Evolutionary conservation across 352 stramenopile genomes (phyloP).

Genomic region (Phytophthora niederhauseri): DNA sequence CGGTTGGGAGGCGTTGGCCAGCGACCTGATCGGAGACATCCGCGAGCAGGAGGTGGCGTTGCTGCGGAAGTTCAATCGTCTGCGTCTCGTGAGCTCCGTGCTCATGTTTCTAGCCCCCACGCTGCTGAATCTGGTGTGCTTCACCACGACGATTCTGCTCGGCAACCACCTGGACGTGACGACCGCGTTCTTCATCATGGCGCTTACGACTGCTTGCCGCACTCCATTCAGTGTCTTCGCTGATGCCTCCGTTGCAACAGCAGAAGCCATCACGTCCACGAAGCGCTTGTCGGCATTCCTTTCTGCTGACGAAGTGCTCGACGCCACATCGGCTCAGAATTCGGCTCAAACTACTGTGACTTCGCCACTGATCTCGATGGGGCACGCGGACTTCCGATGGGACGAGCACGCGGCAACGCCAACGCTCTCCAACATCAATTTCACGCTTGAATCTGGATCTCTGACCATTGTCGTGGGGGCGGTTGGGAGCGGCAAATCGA

Average conservation of each 20-base stretch:
- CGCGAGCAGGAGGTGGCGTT: slow-evolving; percentile 39
- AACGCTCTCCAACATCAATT: slow-evolving; percentile 40
- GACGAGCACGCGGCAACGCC: slow-evolving; percentile 10
- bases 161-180: slow-evolving; percentile 90
- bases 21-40: slow-evolving; percentile 31
- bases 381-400: slow-evolving; percentile 34
- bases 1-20: slow-evolving; percentile 54
- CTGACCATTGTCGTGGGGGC: slow-evolving; percentile 51
- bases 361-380: slow-evolving; percentile 18
- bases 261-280: slow-evolving; percentile 46
- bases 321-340: not conserved
- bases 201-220: slow-evolving; percentile 73
- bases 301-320: slow-evolving; percentile 42
- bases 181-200: slow-evolving; percentile 92
- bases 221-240: slow-evolving; percentile 57
- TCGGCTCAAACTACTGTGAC: not conserved
- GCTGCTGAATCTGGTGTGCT: slow-evolving; percentile 91
- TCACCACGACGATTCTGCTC: slow-evolving; percentile 63
- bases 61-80: slow-evolving; percentile 39
- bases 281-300: slow-evolving; percentile 44
- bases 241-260: slow-evolving; percentile 44
- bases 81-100: slow-evolving; percentile 39
- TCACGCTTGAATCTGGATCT: slow-evolving; percentile 58
- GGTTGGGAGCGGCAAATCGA: slow-evolving; percentile 61
- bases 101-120: slow-evolving; percentile 79